phyloP scores from a whole-genome alignment of 202 grass and related monocot genomes.

The Musa balbisiana region DNA sequence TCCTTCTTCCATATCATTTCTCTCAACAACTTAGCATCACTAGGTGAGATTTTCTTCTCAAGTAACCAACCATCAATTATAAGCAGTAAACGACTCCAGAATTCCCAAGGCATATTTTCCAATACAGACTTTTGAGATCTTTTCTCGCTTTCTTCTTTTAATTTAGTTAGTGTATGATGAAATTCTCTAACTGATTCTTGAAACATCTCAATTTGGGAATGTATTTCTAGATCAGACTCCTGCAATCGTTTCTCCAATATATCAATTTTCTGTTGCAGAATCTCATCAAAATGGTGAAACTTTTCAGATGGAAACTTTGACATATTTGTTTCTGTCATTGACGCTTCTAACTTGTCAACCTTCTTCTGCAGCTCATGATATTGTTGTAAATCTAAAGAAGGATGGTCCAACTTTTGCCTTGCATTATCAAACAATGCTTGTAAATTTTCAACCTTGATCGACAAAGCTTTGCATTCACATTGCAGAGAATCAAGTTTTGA shows the following conservation, averaged over 20 bases:
- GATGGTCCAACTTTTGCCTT: conserved; percentile 42
- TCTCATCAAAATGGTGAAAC: conserved; percentile 35
- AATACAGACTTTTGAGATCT: conserved; percentile 32
- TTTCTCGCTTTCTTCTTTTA: conserved; percentile 74
- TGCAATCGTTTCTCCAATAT: conserved; percentile 55
- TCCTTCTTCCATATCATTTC: conserved; percentile 77
- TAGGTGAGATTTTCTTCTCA: conserved; percentile 73
- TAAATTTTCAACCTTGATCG: conserved; percentile 54
- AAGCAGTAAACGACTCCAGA: conserved; percentile 81
- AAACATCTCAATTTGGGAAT: conserved; percentile 69
- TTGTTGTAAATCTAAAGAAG: conserved; percentile 30
- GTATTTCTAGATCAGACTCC: conserved; percentile 57
- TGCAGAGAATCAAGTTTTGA: conserved; percentile 41
- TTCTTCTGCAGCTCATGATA: conserved; percentile 44
- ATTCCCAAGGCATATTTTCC: conserved; percentile 50
- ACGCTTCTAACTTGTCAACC: conserved; percentile 40
- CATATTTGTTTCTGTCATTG: conserved; percentile 36
- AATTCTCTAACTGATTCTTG: conserved; percentile 70
- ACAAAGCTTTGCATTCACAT: conserved; percentile 39
- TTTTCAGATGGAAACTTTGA: conserved; percentile 32
- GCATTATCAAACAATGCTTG: conserved; percentile 45
- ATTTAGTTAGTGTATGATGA: conserved; percentile 55
- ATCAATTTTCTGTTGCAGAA: conserved; percentile 60
- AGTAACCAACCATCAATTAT: conserved; percentile 83
- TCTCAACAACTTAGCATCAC: conserved; percentile 51